Conservation (phyloP, 108 stramenopile genomes). For the Cyclotella choctawhatcheeana region DNA sequence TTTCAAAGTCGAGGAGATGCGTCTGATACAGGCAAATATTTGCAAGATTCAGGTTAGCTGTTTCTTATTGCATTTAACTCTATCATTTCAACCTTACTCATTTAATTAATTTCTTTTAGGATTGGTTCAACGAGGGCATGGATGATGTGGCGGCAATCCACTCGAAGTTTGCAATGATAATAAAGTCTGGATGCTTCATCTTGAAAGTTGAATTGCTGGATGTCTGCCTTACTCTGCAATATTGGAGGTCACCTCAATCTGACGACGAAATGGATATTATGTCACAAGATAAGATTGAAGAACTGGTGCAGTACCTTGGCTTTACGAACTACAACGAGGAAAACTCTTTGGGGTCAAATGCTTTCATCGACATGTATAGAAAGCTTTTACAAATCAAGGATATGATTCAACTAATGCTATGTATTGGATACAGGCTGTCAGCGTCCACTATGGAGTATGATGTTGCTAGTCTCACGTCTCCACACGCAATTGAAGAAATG, state of each 20-base stretch:
- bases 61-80: not conserved
- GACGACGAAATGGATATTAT: constrained; percentile 7
- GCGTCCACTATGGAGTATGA: not conserved
- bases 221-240: not conserved
- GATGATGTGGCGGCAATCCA: constrained; percentile 34
- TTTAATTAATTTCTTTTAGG: constrained; percentile 11
- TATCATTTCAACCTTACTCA: not conserved
- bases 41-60: constrained; percentile 16
- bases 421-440: not conserved
- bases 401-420: not conserved
- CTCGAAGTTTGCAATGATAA: constrained; percentile 22
- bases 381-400: not conserved
- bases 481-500: constrained; percentile 1
- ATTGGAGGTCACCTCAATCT: not conserved
- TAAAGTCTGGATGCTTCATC: constrained; percentile 9
- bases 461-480: not conserved
- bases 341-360: not conserved
- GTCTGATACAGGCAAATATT: constrained; percentile 25
- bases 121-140: constrained; percentile 41
- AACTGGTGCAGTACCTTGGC: constrained; percentile 24
- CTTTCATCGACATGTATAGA: not conserved
- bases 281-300: constrained; percentile 15
- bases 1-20: constrained; percentile 14
- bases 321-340: constrained; percentile 15
- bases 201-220: not conserved